Conservation (phyloP, 192 early-diverging fungal genomes). For the Polychytrium aggregatum region DNA sequence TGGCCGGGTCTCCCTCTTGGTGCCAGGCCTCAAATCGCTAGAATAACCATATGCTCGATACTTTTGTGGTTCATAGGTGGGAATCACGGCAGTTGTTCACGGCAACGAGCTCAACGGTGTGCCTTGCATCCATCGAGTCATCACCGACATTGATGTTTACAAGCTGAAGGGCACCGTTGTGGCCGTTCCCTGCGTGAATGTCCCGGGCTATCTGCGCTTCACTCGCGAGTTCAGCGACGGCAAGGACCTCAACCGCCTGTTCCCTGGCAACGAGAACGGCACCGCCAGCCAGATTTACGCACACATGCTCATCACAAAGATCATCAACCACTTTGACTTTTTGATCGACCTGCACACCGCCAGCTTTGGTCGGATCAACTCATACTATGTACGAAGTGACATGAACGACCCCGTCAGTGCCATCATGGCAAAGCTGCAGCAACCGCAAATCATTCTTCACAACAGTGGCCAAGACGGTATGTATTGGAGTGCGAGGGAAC, state of each 20-base stretch:
- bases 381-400: slow-evolving; percentile 76
- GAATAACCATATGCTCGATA: too few species aligned
- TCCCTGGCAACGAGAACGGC: slow-evolving; percentile 59
- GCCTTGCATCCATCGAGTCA: slow-evolving; percentile 77
- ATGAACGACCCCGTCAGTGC: slow-evolving; percentile 66
- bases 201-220: slow-evolving; percentile 69
- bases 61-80: too few species aligned
- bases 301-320: slow-evolving; percentile 67
- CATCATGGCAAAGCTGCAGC: slow-evolving; percentile 71
- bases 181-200: slow-evolving; percentile 80
- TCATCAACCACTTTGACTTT: slow-evolving; percentile 70
- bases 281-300: slow-evolving; percentile 74
- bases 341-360: slow-evolving; percentile 85
- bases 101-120: slow-evolving; percentile 91
- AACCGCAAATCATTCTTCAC: slow-evolving; percentile 60
- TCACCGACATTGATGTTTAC: slow-evolving; percentile 62
- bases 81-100: slow-evolving; percentile 79
- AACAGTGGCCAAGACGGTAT: slow-evolving; percentile 58
- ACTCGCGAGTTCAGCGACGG: slow-evolving; percentile 77
- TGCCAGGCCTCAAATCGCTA: too few species aligned
- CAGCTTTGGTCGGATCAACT: slow-evolving; percentile 73
- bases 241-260: slow-evolving; percentile 73
- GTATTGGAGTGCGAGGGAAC: too few species aligned
- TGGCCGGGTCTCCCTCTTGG: too few species aligned
- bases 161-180: slow-evolving; percentile 74